phyloP scores from a whole-genome alignment of 805 yeast genomes.

The Ogataea minuta region DNA sequence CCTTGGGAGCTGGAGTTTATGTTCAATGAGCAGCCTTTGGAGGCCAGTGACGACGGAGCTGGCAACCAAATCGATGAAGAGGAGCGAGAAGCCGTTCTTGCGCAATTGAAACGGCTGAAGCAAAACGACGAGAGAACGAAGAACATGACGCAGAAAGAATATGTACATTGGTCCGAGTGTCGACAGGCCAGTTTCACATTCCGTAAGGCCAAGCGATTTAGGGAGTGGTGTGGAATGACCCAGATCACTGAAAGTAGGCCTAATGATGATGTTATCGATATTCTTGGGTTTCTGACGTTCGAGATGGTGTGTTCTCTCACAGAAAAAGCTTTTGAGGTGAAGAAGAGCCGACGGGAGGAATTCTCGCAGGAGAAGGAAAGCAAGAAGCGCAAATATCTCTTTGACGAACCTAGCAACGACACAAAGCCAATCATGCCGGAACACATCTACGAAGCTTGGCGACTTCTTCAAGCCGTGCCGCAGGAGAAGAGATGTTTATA shows the following conservation, averaged over 20 bases:
- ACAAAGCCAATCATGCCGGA: constrained; percentile 73
- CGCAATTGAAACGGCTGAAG: constrained; percentile 84
- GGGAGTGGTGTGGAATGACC: constrained; percentile 93
- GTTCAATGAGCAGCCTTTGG: constrained; percentile 84
- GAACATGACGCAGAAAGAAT: constrained; percentile 94
- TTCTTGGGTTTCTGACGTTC: constrained; percentile 90
- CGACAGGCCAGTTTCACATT: constrained; percentile 96
- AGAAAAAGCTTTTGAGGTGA: constrained; percentile 83
- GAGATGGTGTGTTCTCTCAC: constrained; percentile 95
- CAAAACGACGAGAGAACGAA: constrained; percentile 92
- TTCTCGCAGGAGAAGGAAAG: constrained; percentile 30
- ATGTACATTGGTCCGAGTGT: constrained; percentile 98
- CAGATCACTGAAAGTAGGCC: constrained; percentile 86
- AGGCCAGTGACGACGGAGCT: constrained; percentile 51
- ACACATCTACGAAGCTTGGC: constrained; percentile 88
- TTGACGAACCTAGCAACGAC: constrained; percentile 86
- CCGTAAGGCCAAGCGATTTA: constrained; percentile 87
- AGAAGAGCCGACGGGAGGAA: constrained; percentile 28
- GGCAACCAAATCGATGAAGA: constrained; percentile 69
- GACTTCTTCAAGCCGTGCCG: constrained; percentile 61
- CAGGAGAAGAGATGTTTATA: constrained; percentile 62
- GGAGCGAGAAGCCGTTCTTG: constrained; percentile 83
- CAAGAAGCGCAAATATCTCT: constrained; percentile 55
- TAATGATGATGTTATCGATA: constrained; percentile 94
- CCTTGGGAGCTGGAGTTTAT: constrained; percentile 96